Evolutionary conservation across 345 rosid species (phyloP), one percentile per base, ranked within the genome.

Genomic region (Kandelia obovata): DNA sequence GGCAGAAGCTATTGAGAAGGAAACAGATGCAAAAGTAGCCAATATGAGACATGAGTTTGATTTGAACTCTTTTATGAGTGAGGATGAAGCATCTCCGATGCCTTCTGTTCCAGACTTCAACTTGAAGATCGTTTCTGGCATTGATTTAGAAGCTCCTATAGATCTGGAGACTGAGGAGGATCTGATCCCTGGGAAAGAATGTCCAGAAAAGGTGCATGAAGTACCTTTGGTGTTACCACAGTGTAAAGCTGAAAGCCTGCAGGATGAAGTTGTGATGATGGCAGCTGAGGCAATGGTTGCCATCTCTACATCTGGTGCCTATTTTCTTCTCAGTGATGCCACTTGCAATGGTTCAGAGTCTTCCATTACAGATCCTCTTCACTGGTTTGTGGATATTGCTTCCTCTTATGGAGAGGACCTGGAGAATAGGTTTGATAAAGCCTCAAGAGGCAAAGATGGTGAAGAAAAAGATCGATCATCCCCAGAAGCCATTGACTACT

Each of bases 201-300:
- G 43, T 31, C 62, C 39, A 19, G 77, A 74, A 61, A 73, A 78
- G 66, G 73, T 64, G 30, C 35, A 49, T 60, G 89, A 66, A 72
- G 76, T 39, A 62, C 71, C 76, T 58, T 32, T 66, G 64, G 73
- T 58, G 61, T 68, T 71, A 57, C n/a, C 67, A 26, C 74, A 83
- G 57, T 53, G 46, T 15, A 72, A 58, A 79, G 72, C 77, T 20
- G 86, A 71, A 63, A 67, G 61, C 26, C 69, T 37, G 27, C 67
- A 43, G 13, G 85, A 86, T 73, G 93, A 92, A 73, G 75, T 71
- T 66, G 70, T 71, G 21, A 83, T 69, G 73, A 71, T 53, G 65
- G 96, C 97, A 52, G 97, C 93, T 0, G 96, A 89, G 82, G 86
- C 90, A 70, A 87, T 94, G 64, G 86, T 94, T 72, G 79, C 85